These are phyloP conservation scores for Scedosporium boydii DNA, from an alignment of 2,329 filamentous ascomycete species.

Conservation along the genomic window DNA sequence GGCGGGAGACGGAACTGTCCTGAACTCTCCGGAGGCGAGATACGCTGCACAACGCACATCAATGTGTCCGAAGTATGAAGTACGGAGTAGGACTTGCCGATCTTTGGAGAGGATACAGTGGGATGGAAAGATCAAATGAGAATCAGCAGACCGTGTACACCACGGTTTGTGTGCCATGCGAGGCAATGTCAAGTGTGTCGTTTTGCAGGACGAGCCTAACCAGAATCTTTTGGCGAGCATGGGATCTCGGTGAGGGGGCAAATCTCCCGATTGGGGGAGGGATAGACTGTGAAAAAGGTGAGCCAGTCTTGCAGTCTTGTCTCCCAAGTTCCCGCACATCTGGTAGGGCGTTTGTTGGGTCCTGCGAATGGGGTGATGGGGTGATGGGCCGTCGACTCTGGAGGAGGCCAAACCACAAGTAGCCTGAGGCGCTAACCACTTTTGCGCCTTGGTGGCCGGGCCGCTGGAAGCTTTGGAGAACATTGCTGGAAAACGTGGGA, in stretches of 20 bases:
- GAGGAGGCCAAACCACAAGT: too few species aligned
- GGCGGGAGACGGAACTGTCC: not conserved
- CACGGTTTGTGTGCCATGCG: not conserved
- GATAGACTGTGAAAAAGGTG: not conserved
- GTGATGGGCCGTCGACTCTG: too few species aligned
- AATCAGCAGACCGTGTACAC: not conserved
- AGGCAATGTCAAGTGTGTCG: not conserved
- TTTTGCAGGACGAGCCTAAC: not conserved
- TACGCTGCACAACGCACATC: not conserved
- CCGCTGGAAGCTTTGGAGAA: not conserved
- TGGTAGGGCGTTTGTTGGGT: too few species aligned
- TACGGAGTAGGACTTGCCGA: not conserved
- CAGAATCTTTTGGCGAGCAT: not conserved
- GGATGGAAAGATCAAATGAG: not conserved
- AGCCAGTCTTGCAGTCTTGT: too few species aligned
- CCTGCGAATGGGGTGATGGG: too few species aligned
- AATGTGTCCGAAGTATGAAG: not conserved
- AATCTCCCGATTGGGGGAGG: not conserved
- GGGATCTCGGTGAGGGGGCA: not conserved
- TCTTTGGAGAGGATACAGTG: not conserved
- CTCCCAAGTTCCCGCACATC: not conserved
- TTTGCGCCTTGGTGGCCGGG: not conserved
- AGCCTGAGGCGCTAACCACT: not conserved
- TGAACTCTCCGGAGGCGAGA: not conserved
- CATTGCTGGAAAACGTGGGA: not conserved